phyloP scores from a whole-genome alignment of 106 monocot species.

The Triglochin maritima region DNA sequence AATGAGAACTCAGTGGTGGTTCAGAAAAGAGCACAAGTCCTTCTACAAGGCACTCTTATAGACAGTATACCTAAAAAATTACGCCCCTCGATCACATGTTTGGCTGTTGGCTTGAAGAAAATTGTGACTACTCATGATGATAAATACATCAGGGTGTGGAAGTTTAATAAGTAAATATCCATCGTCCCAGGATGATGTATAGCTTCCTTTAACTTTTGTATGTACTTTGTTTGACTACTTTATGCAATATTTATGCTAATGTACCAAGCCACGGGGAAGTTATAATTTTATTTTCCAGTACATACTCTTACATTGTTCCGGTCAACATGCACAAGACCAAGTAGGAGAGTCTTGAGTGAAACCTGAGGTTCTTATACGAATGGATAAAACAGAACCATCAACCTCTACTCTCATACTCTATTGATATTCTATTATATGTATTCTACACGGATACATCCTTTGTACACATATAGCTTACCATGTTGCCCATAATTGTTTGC shows the following conservation, averaged over 20 bases:
- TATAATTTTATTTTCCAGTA: not conserved
- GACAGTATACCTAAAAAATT: conserved; percentile 46
- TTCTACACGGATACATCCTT: no score
- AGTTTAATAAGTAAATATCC: conserved; percentile 19
- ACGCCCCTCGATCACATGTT: conserved; percentile 57
- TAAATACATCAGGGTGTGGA: conserved; percentile 69
- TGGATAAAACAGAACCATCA: no score
- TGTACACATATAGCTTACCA: no score
- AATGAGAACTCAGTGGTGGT: not conserved
- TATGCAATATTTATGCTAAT: not conserved
- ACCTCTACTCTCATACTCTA: no score
- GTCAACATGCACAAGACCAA: not conserved
- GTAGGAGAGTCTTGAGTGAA: no score
- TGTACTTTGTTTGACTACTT: no score
- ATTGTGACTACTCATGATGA: conserved; percentile 73
- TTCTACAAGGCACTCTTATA: conserved; percentile 19
- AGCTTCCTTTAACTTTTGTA: no score
- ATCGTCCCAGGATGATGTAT: no score
- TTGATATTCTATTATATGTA: no score
- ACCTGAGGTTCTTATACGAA: no score
- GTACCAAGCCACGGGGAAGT: no score
- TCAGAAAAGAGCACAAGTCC: conserved; percentile 16
- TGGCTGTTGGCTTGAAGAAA: conserved; percentile 74
- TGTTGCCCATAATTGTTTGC: no score
- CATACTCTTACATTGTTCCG: not conserved